Base-by-base conservation (phyloP, 129 eudicot species). In the Smallanthus sonchifolius region DNA sequence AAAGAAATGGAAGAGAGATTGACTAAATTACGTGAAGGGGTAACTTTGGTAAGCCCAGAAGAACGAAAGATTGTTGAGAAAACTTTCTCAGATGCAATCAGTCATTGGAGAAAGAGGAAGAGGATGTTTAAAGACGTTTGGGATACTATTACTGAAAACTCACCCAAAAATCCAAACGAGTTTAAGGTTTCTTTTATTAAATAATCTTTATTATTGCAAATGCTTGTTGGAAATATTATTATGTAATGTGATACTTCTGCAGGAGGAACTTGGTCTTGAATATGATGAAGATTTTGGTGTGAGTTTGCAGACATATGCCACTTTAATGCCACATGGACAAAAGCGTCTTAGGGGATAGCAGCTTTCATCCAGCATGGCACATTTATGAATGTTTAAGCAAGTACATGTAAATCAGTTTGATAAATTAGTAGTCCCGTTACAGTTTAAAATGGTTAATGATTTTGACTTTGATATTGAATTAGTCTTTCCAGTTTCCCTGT, bases 131-230 rank as follows among this genome's bases (percentile, higher is more conserved):
- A 72, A 76, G 99, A 94, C 61, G 55, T 94, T 14, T 94, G 99
- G 99, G 97, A 91, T 83, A 78, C 97, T 30, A 90, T 94, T 76
- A 94, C 99, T 30, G 99, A 94, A 80, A 90, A 88, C 57, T 89
- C 92, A 28, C 96, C 98, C 65, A 92, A 83, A 82, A 83, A 86
- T 52, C 83, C 83, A 5, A 83, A 92, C 56, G 98, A 92, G 72
- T 89, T 92, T 24, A 92, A 92, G 98, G 95, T 92, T 47, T 63
- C 0, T 66, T 7, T 13, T 16, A 36, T 24, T 72, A 56, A 39
- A 36, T 15, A 2, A 3, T 2, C 14, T 62, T 7, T 70, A 7
- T 32, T 7, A 37, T 36, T 76, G n/a, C 20, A 38, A 38, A 5
- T 67, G 45, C 10, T 38, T 72, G 39, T 9, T 62, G 73, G 65